Evolutionary conservation across 2,329 filamentous ascomycete species (phyloP).

Genomic region (Setomelanomma holmii): DNA sequence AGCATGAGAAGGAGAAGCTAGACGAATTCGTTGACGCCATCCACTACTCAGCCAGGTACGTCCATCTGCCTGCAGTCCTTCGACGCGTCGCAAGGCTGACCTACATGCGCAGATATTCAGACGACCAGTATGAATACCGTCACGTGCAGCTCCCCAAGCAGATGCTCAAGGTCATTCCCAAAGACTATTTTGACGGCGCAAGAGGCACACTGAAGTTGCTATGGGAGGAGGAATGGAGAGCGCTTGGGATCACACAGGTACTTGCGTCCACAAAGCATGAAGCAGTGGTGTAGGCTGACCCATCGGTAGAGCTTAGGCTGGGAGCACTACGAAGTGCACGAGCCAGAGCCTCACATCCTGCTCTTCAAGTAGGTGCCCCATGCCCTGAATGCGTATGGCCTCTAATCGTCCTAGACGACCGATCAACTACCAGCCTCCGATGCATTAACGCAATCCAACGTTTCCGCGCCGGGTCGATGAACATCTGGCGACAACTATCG

Average conservation of each 20-base stretch:
- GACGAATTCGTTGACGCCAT: constrained; percentile 94
- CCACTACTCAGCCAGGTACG: constrained; percentile 90
- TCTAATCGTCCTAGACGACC: constrained; percentile 66
- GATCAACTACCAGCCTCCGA: constrained; percentile 81
- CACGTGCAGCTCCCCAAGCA: constrained; percentile 97
- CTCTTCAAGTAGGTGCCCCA: constrained; percentile 84
- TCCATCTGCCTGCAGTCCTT: constrained; percentile 19
- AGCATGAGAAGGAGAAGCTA: constrained; percentile 80
- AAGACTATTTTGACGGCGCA: constrained; percentile 87
- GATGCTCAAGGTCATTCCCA: constrained; percentile 96
- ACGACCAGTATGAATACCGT: constrained; percentile 92
- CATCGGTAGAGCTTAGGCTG: constrained; percentile 83
- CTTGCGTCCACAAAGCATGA: constrained; percentile 18
- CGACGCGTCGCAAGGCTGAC: constrained; percentile 29
- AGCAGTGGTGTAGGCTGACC: constrained; percentile 13
- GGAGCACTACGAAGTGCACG: constrained; percentile 99
- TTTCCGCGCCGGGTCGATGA: constrained; percentile 9
- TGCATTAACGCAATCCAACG: constrained; percentile 40
- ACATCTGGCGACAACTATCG: not conserved
- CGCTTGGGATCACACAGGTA: constrained; percentile 95
- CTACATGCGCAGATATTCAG: constrained; percentile 75
- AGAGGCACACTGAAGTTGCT: constrained; percentile 94
- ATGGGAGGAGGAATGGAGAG: constrained; percentile 99
- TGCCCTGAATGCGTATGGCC: not conserved
- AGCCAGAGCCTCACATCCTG: constrained; percentile 97